Evolutionary conservation across 495 filamentous ascomycete genomes (phyloP).

Genomic region (Aspergillus haitiensis): DNA sequence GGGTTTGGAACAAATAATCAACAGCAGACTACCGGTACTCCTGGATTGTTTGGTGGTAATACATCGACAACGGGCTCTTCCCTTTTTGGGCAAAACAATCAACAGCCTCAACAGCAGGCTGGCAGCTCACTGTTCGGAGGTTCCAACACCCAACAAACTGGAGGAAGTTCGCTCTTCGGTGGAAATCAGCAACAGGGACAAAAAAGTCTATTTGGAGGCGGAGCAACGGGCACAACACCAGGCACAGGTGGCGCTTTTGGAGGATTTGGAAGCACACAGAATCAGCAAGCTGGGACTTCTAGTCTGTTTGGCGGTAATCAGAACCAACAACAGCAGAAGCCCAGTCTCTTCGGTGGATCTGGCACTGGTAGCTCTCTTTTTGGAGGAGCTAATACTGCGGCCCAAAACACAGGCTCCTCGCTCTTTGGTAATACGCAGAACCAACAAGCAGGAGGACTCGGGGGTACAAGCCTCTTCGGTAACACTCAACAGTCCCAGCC

Average conservation of each 20-base stretch:
- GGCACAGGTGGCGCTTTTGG: slow-evolving; percentile 28
- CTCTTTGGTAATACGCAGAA: slow-evolving; percentile 63
- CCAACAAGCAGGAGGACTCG: slow-evolving; percentile 49
- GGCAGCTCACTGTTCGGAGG: slow-evolving; percentile 49
- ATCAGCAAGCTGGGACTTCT: slow-evolving; percentile 32
- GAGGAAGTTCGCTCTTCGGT: slow-evolving; percentile 36
- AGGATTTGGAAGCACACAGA: slow-evolving; percentile 32
- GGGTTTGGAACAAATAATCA: slow-evolving; percentile 41
- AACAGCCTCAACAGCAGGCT: slow-evolving; percentile 41
- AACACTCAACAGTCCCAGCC: slow-evolving; percentile 49
- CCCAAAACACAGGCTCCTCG: slow-evolving; percentile 49
- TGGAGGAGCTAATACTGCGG: slow-evolving; percentile 37
- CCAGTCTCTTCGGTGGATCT: slow-evolving; percentile 32
- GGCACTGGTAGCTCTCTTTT: slow-evolving; percentile 48
- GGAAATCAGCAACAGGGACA: slow-evolving; percentile 44
- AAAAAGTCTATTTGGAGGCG: slow-evolving; percentile 37
- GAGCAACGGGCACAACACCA: slow-evolving; percentile 23
- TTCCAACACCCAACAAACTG: slow-evolving; percentile 31
- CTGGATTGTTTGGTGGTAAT: slow-evolving; percentile 46
- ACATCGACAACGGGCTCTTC: slow-evolving; percentile 33
- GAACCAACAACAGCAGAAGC: slow-evolving; percentile 42
- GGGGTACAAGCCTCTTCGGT: slow-evolving; percentile 63
- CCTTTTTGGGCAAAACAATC: slow-evolving; percentile 43
- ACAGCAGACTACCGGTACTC: slow-evolving; percentile 36
- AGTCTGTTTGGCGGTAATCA: slow-evolving; percentile 53